These are phyloP conservation scores for Saprolegnia diclina DNA, from an alignment of 352 stramenopile genomes.

Conservation along the genomic window DNA sequence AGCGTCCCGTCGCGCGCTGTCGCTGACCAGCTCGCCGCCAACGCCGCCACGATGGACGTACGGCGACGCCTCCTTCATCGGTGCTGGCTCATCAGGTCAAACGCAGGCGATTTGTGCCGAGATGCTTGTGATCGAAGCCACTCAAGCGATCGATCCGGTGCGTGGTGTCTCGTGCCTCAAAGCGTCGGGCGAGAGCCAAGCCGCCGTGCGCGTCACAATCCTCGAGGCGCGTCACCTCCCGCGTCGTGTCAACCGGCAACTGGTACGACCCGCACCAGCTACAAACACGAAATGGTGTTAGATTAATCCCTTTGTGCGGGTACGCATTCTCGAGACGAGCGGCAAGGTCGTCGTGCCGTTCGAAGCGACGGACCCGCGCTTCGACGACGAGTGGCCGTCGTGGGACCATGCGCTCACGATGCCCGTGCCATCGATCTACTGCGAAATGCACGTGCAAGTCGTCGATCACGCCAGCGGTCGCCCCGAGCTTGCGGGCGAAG, in stretches of 20 bases:
- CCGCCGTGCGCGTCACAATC: constrained; percentile 38
- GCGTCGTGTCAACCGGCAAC: constrained; percentile 35
- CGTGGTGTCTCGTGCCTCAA: constrained; percentile 2
- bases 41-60: constrained; percentile 6
- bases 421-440: constrained; percentile 37
- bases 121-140: background rate
- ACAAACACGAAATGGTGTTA: constrained; percentile 22
- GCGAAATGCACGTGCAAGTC: constrained; percentile 45
- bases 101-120: constrained; percentile 5
- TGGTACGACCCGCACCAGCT: constrained; percentile 30
- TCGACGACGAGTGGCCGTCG: constrained; percentile 41
- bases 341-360: constrained; percentile 28
- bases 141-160: background rate
- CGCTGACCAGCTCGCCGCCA: constrained; percentile 5
- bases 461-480: constrained; percentile 38
- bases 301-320: constrained; percentile 52
- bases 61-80: background rate
- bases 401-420: constrained; percentile 41
- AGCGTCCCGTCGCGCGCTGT: constrained; percentile 35
- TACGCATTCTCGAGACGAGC: constrained; percentile 32
- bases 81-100: background rate
- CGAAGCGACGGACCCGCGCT: constrained; percentile 32
- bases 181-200: constrained; percentile 32
- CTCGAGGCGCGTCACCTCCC: constrained; percentile 46
- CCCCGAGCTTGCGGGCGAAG: constrained; percentile 45